These are phyloP conservation scores for Colletotrichum tropicicola DNA, from an alignment of 2,329 filamentous ascomycete genomes.

Conservation along the genomic window DNA sequence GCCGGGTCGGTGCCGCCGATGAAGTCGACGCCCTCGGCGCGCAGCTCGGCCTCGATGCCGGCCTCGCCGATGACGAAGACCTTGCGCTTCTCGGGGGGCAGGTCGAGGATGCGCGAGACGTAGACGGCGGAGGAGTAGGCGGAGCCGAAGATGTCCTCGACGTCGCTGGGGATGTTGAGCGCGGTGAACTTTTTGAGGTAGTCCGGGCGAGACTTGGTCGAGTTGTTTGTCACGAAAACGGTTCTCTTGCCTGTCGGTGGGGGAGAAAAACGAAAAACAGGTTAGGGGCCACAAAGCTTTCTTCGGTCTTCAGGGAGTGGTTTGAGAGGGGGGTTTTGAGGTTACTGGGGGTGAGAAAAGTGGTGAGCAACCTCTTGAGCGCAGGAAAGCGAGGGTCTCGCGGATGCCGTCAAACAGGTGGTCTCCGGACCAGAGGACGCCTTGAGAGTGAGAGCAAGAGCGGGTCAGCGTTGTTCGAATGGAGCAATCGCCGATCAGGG, in stretches of 20 bases:
- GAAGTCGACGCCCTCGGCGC: constrained; percentile 79
- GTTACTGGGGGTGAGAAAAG: constrained; percentile 19
- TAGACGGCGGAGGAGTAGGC: constrained; percentile 96
- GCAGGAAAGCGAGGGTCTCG: constrained; percentile 85
- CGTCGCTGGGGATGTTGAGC: constrained; percentile 80
- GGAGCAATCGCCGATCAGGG: constrained; percentile 1
- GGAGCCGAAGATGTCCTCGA: constrained; percentile 95
- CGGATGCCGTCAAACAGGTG: constrained; percentile 86
- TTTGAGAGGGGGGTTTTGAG: not conserved
- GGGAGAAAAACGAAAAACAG: constrained; percentile 3
- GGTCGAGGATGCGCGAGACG: constrained; percentile 89
- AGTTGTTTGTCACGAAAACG: constrained; percentile 99
- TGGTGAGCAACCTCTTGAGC: constrained; percentile 72
- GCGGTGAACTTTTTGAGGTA: constrained; percentile 91
- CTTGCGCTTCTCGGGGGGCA: constrained; percentile 83
- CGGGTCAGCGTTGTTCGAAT: not conserved
- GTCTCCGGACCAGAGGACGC: constrained; percentile 96
- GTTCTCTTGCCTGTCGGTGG: constrained; percentile 78
- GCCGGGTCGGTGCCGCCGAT: constrained; percentile 87
- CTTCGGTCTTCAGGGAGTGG: not conserved
- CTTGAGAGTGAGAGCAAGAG: constrained; percentile 54
- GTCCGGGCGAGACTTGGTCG: constrained; percentile 91
- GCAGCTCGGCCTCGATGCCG: constrained; percentile 90
- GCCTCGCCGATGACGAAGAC: constrained; percentile 93
- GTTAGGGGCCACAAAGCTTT: not conserved